These are phyloP conservation scores for Phytophthora uliginosa DNA, from an alignment of 352 stramenopile genomes.

Conservation along the genomic window DNA sequence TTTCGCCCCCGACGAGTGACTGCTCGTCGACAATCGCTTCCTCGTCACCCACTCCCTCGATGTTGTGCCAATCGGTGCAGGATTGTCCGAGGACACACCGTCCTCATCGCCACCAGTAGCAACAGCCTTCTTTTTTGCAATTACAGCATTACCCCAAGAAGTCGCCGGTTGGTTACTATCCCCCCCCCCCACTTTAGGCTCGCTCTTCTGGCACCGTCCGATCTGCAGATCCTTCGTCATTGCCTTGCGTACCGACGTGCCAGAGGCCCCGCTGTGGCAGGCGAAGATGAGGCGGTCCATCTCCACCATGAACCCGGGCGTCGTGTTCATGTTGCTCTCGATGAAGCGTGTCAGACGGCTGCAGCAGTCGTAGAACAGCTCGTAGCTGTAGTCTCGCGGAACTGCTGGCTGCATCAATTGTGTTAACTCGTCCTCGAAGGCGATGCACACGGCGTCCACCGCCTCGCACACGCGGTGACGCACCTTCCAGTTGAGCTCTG, in stretches of 20 bases:
- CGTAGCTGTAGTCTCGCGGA: slow-evolving; percentile 36
- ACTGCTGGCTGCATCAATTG: background rate
- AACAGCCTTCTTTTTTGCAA: background rate
- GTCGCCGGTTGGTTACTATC: slow-evolving; percentile 4
- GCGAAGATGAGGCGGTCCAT: slow-evolving; percentile 78
- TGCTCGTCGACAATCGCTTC: slow-evolving; percentile 33
- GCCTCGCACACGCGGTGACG: slow-evolving; percentile 52
- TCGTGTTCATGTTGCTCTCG: slow-evolving; percentile 60
- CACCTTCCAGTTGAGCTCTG: slow-evolving; percentile 48
- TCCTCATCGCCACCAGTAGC: background rate
- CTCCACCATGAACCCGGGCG: slow-evolving; percentile 66
- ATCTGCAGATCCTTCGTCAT: slow-evolving; percentile 66
- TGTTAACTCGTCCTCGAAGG: slow-evolving; percentile 38
- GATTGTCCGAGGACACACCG: slow-evolving; percentile 1
- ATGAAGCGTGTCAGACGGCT: slow-evolving; percentile 58
- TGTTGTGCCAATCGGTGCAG: slow-evolving; percentile 3
- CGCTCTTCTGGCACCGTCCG: slow-evolving; percentile 5
- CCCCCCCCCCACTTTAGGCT: background rate
- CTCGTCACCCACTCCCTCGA: slow-evolving; percentile 30
- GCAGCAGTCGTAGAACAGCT: slow-evolving; percentile 63
- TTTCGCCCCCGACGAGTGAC: slow-evolving; percentile 2
- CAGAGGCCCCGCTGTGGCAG: slow-evolving; percentile 60
- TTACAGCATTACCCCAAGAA: slow-evolving; percentile 10
- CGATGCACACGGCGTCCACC: slow-evolving; percentile 53
- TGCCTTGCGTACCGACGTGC: slow-evolving; percentile 41